These are phyloP conservation scores for Alternaria postmessia DNA, from an alignment of 2,329 filamentous ascomycete species.

Conservation along the genomic window DNA sequence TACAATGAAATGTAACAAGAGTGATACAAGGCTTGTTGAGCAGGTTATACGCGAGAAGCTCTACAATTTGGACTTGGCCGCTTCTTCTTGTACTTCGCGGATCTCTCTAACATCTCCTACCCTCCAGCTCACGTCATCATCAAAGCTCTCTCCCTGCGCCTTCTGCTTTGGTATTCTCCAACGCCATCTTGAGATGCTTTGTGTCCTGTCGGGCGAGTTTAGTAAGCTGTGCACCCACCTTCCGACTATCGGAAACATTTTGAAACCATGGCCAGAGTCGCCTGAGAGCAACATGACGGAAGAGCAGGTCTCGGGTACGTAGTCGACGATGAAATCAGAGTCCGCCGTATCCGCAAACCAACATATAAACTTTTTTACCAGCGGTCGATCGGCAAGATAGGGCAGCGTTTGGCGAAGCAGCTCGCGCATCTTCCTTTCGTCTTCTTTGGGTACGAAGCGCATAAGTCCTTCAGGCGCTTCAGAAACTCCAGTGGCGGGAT, in stretches of 20 bases:
- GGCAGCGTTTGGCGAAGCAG: constrained; percentile 63
- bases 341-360: constrained; percentile 70
- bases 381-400: constrained; percentile 61
- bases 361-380: constrained; percentile 67
- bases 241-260: constrained; percentile 69
- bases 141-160: constrained; percentile 49
- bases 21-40: background rate
- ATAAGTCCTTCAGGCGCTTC: constrained; percentile 48
- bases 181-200: constrained; percentile 59
- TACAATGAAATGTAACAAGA: background rate
- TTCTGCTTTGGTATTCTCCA: constrained; percentile 56
- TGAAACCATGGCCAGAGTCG: constrained; percentile 70
- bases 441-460: constrained; percentile 62
- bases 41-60: background rate
- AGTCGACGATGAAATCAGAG: constrained; percentile 68
- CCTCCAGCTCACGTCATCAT: constrained; percentile 59
- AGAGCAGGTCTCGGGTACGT: constrained; percentile 59
- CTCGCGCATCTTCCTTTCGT: constrained; percentile 62
- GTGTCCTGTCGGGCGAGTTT: constrained; percentile 48
- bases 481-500: constrained; percentile 52
- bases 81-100: constrained; percentile 25
- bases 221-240: constrained; percentile 62
- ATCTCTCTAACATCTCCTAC: constrained; percentile 49
- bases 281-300: constrained; percentile 63
- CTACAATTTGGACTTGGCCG: constrained; percentile 29